Conservation (phyloP, 768 basidiomycete species). For the Amanita polypyramis region DNA sequence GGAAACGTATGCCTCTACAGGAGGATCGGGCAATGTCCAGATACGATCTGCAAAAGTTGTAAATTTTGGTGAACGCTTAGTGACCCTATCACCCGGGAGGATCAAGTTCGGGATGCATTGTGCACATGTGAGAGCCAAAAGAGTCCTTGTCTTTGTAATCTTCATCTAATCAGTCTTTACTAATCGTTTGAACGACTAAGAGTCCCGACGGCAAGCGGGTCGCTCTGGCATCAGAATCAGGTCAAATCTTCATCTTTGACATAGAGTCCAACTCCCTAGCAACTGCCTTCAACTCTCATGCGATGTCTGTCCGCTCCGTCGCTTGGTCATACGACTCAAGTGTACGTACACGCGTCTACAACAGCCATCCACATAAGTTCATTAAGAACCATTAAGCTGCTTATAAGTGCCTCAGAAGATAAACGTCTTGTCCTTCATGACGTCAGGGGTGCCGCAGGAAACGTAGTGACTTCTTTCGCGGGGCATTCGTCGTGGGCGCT, state of each 20-base stretch:
- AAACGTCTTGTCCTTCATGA: conserved; percentile 87
- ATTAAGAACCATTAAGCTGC: conserved; percentile 36
- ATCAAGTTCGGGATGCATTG: conserved; percentile 73
- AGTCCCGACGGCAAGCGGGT: conserved; percentile 81
- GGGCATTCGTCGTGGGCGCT: conserved; percentile 93
- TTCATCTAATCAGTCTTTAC: conserved; percentile 2
- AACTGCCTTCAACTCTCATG: conserved; percentile 76
- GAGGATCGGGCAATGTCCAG: conserved; percentile 57
- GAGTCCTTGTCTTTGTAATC: not conserved
- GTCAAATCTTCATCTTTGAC: conserved; percentile 86
- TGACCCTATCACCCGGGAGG: conserved; percentile 53
- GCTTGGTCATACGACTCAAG: conserved; percentile 87
- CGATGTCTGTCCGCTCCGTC: conserved; percentile 79
- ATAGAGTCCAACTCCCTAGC: conserved; percentile 54
- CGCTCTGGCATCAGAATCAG: conserved; percentile 75
- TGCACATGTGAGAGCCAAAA: conserved; percentile 41
- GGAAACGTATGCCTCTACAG: conserved; percentile 65
- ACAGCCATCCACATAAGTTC: not conserved
- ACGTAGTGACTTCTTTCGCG: conserved; percentile 74
- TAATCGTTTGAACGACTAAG: conserved; percentile 30
- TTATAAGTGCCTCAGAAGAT: conserved; percentile 88
- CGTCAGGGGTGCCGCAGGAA: conserved; percentile 67
- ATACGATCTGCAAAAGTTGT: conserved; percentile 60
- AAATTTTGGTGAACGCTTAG: conserved; percentile 57
- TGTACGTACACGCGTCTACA: conserved; percentile 33